Base-by-base conservation (phyloP, 1,139 yeast species). In the Kluyveromyces sp. region DNA sequence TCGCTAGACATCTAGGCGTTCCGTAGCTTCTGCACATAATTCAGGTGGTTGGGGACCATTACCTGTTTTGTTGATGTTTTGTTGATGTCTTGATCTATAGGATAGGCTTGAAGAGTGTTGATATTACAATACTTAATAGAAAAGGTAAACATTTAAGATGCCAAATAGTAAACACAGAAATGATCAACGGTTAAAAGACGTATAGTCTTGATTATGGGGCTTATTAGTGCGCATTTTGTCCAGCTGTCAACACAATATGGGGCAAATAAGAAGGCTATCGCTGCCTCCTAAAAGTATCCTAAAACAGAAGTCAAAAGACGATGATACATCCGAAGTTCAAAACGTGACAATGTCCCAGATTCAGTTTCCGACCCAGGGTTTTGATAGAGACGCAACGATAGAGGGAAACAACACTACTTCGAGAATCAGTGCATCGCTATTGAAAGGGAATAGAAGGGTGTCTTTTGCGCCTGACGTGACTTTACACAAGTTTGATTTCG, bases 381-480 rank as follows among this genome's bases (percentile, higher is more conserved):
- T 50, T 1, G 36, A 50, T 2, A 48, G 46, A 22, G 39, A 47
- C 2, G 55, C 53, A 1, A 31, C 49, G 15, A 20, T 43, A 2
- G 54, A 51, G 9, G 54, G 52, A 2, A 58, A 56, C 39, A 58
- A 58, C 34, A 58, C 61, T 4, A 58, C 62, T 4, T 57, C 61
- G 2, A 51, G 51, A 38, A 50, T 58, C 3, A 51, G 50, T 34
- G 50, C 57, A 2, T 25, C 52, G 3, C 54, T 50, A 22, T 38
- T 44, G 4, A 56, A 48, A 41, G 41, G 42, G 2, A 52, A 48
- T 33, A 65, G 88, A 51, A 62, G 88, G 31, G 88, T 82, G 0
- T 80, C 86, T 1, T 82, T 82, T 66, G 86, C 87, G 1, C 86
- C 86, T 1, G 88, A 81, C 54, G 88, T 81, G 0, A 81, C 87